These are phyloP conservation scores for Cucumis sativus DNA, from an alignment of 306 rosid genomes.

Conservation along the genomic window Cucumber_9930_V3 NC_026660.2:4846001-4846500, in stretches of 20 bases:
- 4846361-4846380: constrained; percentile 38
- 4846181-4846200: not conserved
- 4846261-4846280: constrained; percentile 42
- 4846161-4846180: not conserved
- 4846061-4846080: constrained; percentile 89
- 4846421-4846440: too few relatives aligned
- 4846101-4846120: constrained; percentile 37
- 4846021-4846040: constrained; percentile 76
- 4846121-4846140: not conserved
- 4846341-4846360: constrained; percentile 64
- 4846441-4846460: too few relatives aligned
- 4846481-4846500: too few relatives aligned
- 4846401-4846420: too few relatives aligned
- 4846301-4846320: constrained; percentile 78
- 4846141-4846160: not conserved
- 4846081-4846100: constrained; percentile 98
- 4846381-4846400: not conserved
- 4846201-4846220: not conserved
- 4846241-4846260: not conserved
- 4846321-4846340: constrained; percentile 72
- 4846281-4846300: constrained; percentile 72
- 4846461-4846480: too few relatives aligned
- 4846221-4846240: not conserved
- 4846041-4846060: constrained; percentile 85
- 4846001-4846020: not conserved